These are phyloP conservation scores for Fusarium phyllophilum DNA, from an alignment of 2,329 filamentous ascomycete species.

Conservation along the genomic window DNA sequence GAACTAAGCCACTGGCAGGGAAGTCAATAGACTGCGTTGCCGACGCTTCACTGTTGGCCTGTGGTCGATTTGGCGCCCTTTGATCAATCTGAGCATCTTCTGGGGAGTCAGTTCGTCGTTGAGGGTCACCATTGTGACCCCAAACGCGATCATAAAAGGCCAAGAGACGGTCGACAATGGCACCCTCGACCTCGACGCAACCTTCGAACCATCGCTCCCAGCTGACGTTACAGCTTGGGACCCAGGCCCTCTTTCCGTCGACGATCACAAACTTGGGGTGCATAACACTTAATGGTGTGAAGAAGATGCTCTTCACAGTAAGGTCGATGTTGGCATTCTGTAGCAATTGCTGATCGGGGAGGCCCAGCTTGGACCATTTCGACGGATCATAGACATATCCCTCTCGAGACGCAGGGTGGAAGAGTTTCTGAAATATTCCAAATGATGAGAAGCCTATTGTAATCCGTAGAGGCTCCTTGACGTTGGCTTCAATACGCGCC, in stretches of 20 bases:
- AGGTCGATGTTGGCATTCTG: constrained; percentile 71
- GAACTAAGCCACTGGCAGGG: constrained; percentile 45
- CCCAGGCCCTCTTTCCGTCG: constrained; percentile 71
- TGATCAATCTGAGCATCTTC: neutral
- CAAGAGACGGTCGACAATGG: constrained; percentile 69
- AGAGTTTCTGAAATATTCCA: constrained; percentile 77
- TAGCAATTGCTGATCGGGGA: constrained; percentile 65
- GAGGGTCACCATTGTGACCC: constrained; percentile 51
- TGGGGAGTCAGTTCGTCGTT: neutral
- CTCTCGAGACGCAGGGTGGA: constrained; percentile 71
- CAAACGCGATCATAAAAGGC: constrained; percentile 77
- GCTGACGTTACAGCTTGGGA: constrained; percentile 86
- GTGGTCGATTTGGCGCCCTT: neutral
- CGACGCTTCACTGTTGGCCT: constrained; percentile 25
- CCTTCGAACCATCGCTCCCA: constrained; percentile 92
- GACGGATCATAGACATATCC: constrained; percentile 70
- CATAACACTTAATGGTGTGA: constrained; percentile 85
- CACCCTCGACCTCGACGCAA: constrained; percentile 73
- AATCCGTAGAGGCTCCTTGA: constrained; percentile 61
- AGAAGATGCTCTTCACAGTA: constrained; percentile 80
- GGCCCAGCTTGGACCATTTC: constrained; percentile 71
- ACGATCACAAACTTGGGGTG: constrained; percentile 85
- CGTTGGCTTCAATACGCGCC: constrained; percentile 41
- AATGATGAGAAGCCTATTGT: constrained; percentile 81
- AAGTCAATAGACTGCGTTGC: constrained; percentile 47